Evolutionary conservation across 2,329 filamentous ascomycete species (phyloP), one percentile per base, ranked within the genome.

Genomic region (Tolypocladium sp.): DNA sequence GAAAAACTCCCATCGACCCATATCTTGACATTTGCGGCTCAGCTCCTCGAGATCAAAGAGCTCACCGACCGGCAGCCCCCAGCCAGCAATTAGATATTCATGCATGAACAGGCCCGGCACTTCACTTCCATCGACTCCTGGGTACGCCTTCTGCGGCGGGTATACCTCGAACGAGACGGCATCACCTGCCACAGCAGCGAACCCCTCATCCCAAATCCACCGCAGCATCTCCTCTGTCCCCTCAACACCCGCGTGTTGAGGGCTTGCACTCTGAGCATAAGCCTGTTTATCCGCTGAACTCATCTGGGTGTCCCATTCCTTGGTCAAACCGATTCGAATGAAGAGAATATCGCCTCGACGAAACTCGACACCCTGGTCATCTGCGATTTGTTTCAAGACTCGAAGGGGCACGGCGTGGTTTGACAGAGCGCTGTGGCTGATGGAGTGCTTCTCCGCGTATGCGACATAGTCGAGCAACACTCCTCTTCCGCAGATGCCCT

Each of bases 261-360:
- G 64, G 61, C 68, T 37, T 54, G 69, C 15, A 62, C 63, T 65
- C 41, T 68, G 60, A 61, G 73, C 60, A 67, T 76, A 84, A 20
- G 83, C 70, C 44, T 80, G 76, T 62, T 80, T 81, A 65, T 78
- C 78, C 13, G 80, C 63, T 1, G 54, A 33, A 22, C 55, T 62
- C 68, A 70, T 69, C 13, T 63, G 54, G 9, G 57, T 57, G 17
- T 71, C 70, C 68, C 69, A 72, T 46, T 68, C 64, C 25, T 60
- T 63, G 13, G 67, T 71, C 49, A 70, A 54, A 8, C 72, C 72
- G 9, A 59, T 63, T 6, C 64, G 62, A 1, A 66, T 55, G 59
- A 84, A 75, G 8, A 84, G 70, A n/a, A 83, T 77, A 58, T 83
- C 82, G 2, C 81, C 82, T 2, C 69, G 71, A 49, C 73, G 71